Evolutionary conservation across 495 filamentous ascomycete genomes (phyloP).

Genomic region (Hyaloscypha hepaticicola): DNA sequence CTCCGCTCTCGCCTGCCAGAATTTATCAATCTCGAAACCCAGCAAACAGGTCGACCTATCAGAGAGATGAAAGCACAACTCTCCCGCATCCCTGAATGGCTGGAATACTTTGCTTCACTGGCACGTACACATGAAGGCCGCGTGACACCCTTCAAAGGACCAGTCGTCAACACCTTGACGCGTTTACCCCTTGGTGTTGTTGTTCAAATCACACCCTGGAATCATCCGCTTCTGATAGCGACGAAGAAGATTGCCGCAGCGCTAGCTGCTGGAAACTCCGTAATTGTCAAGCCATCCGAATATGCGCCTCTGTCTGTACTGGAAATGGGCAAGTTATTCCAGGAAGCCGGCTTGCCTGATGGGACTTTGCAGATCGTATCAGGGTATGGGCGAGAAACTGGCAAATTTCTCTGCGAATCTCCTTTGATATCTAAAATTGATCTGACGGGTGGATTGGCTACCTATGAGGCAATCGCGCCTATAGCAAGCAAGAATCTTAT

Average conservation of each 20-base stretch:
- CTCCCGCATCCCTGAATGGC: slow-evolving; percentile 59
- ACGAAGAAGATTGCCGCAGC: slow-evolving; percentile 62
- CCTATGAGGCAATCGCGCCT: slow-evolving; percentile 45
- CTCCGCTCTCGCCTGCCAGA: slow-evolving; percentile 48
- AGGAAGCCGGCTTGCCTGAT: slow-evolving; percentile 52
- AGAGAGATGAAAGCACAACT: slow-evolving; percentile 67
- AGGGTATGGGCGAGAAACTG: slow-evolving; percentile 53
- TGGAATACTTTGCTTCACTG: slow-evolving; percentile 61
- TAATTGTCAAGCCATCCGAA: slow-evolving; percentile 63
- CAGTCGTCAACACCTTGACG: slow-evolving; percentile 45
- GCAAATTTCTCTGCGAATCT: slow-evolving; percentile 53
- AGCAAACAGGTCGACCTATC: slow-evolving; percentile 60
- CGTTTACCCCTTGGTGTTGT: slow-evolving; percentile 62
- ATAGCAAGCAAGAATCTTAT: slow-evolving; percentile 51
- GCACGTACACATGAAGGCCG: slow-evolving; percentile 59
- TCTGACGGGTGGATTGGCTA: slow-evolving; percentile 54
- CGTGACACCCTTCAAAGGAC: slow-evolving; percentile 57
- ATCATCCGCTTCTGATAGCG: slow-evolving; percentile 63
- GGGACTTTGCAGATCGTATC: slow-evolving; percentile 49
- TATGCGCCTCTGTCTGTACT: slow-evolving; percentile 58
- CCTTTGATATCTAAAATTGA: slow-evolving; percentile 58
- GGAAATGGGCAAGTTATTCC: slow-evolving; percentile 48
- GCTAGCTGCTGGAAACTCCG: slow-evolving; percentile 60
- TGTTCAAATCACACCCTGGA: slow-evolving; percentile 64
- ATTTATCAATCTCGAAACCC: slow-evolving; percentile 56